phyloP scores from a whole-genome alignment of 75 land plant genomes.

The Larix kaempferi region DNA sequence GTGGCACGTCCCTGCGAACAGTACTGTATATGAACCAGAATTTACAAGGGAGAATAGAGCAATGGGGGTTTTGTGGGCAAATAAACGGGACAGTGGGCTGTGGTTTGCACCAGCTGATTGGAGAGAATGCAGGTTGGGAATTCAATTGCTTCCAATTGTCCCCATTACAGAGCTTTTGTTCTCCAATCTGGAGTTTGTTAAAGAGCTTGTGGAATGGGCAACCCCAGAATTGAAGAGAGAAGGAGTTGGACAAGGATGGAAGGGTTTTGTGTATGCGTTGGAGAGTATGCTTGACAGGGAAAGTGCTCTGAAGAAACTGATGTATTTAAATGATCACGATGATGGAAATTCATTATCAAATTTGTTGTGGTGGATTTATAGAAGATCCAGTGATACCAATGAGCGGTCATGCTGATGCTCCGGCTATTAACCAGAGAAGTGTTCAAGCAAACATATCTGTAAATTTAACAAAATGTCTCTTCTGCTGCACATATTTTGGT shows the following conservation, averaged over 20 bases:
- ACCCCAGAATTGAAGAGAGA: conserved; percentile 42
- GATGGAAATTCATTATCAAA: conserved; percentile 33
- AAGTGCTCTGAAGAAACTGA: background rate
- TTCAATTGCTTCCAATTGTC: conserved; percentile 78
- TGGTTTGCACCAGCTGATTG: conserved; percentile 91
- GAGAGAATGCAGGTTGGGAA: conserved; percentile 78
- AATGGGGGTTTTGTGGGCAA: conserved; percentile 86
- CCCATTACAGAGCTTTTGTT: conserved; percentile 80
- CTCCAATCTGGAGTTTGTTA: conserved; percentile 46
- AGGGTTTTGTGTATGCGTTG: conserved; percentile 82
- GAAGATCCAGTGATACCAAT: too few relatives aligned
- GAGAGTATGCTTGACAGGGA: conserved; percentile 18
- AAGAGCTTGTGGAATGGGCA: conserved; percentile 76
- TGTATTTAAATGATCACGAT: conserved; percentile 10
- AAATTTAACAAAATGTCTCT: too few relatives aligned
- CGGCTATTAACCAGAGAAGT: too few relatives aligned
- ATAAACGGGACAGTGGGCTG: conserved; percentile 82
- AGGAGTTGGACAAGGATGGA: conserved; percentile 86
- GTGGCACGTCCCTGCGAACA: conserved; percentile 66
- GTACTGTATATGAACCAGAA: conserved; percentile 53
- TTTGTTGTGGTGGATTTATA: conserved; percentile 30
- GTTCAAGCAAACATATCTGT: too few relatives aligned
- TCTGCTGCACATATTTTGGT: too few relatives aligned
- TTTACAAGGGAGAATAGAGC: conserved; percentile 65
- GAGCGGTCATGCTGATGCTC: too few relatives aligned